phyloP scores from a whole-genome alignment of 805 yeast species.

The Saturnispora sanitii region DNA sequence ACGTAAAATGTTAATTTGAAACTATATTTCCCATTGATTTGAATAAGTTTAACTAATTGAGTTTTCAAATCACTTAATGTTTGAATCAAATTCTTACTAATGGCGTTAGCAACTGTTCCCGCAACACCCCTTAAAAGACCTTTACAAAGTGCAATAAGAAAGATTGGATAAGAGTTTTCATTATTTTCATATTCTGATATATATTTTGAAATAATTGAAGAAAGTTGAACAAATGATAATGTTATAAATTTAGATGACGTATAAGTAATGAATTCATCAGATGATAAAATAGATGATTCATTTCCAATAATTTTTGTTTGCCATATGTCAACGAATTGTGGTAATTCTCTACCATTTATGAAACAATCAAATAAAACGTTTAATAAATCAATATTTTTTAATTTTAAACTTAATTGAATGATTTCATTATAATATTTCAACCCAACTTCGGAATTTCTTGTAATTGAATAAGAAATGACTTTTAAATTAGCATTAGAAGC shows the following conservation, averaged over 20 bases:
- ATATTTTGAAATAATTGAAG: conserved; percentile 18
- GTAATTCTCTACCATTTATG: conserved; percentile 48
- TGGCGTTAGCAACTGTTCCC: conserved; percentile 24
- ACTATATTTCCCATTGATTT: conserved; percentile 11
- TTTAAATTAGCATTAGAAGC: conserved; percentile 26
- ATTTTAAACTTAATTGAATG: conserved; percentile 14
- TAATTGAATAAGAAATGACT: conserved; percentile 38
- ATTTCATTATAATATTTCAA: conserved; percentile 32
- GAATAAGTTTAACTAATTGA: conserved; percentile 19
- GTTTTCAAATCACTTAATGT: conserved; percentile 14
- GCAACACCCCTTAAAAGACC: conserved; percentile 32
- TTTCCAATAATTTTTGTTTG: conserved; percentile 15
- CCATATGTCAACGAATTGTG: conserved; percentile 41
- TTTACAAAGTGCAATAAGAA: conserved; percentile 25
- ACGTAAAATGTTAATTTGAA: conserved; percentile 42
- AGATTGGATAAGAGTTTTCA: conserved; percentile 11
- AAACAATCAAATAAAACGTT: conserved; percentile 30
- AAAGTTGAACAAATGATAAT: conserved; percentile 40
- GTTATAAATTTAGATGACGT: conserved; percentile 34
- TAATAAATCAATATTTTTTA: conserved; percentile 1
- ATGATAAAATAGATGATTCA: conserved; percentile 8
- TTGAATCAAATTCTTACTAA: conserved; percentile 16
- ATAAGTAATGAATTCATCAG: conserved; percentile 26
- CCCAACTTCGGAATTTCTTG: conserved; percentile 52
- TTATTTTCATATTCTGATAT: conserved; percentile 10